Evolutionary conservation across 306 rosid species (phyloP).

Genomic region (Nissolia schottii): DNA sequence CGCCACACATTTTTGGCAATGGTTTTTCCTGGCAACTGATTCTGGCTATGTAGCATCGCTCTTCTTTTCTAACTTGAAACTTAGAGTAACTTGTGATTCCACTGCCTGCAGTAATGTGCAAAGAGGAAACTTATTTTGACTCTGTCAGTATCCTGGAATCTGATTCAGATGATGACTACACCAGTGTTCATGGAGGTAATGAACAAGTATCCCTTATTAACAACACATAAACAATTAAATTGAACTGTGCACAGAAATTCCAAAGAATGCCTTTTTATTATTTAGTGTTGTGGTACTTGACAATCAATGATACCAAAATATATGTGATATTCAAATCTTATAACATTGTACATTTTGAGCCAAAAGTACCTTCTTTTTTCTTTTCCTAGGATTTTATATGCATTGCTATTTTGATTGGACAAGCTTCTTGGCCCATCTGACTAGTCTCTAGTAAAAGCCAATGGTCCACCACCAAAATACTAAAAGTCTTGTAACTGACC

Average conservation of each 20-base stretch:
- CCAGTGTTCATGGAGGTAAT: constrained; percentile 78
- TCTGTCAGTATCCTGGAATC: constrained; percentile 76
- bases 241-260: neutral
- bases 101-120: constrained; percentile 49
- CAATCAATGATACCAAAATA: neutral
- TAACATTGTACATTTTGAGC: neutral
- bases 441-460: too few species aligned
- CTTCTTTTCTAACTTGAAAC: neutral
- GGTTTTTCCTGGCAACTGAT: too few species aligned
- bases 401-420: too few species aligned
- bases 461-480: too few species aligned
- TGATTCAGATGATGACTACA: constrained; percentile 84
- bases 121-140: constrained; percentile 85
- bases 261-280: neutral
- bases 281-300: neutral
- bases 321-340: neutral
- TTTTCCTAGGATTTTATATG: neutral
- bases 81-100: neutral
- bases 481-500: too few species aligned
- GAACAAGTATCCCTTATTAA: neutral
- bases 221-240: neutral
- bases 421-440: too few species aligned
- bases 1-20: too few species aligned
- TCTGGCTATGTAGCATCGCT: too few species aligned
- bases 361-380: neutral